phyloP scores from a whole-genome alignment of 2,329 filamentous ascomycete species.

The Epichloe bromicola region DNA sequence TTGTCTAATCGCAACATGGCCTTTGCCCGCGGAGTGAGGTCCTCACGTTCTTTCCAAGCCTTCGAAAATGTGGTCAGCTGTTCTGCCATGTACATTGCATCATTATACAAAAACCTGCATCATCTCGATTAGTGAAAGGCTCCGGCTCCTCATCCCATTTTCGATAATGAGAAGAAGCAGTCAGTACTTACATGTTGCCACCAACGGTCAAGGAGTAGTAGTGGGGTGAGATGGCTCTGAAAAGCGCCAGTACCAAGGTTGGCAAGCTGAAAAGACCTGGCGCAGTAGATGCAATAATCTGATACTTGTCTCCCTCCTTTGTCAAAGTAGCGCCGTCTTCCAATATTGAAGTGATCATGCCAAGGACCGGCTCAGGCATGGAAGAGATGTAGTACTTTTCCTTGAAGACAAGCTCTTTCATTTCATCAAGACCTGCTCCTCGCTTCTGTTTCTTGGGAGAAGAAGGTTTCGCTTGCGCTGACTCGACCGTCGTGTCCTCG shows the following conservation, averaged over 20 bases:
- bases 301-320: conserved; percentile 33
- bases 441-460: conserved; percentile 7
- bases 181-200: conserved; percentile 46
- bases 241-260: conserved; percentile 62
- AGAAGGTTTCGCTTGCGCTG: conserved; percentile 9
- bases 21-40: conserved; percentile 36
- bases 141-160: neutral
- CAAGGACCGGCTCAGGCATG: conserved; percentile 67
- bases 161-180: neutral
- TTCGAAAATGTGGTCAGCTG: conserved; percentile 34
- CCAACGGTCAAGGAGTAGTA: conserved; percentile 53
- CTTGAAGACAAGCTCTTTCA: conserved; percentile 60
- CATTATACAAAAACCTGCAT: conserved; percentile 51
- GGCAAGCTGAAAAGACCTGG: conserved; percentile 59
- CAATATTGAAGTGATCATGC: conserved; percentile 46
- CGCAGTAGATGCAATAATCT: conserved; percentile 53
- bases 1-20: conserved; percentile 45
- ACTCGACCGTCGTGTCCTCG: conserved; percentile 34
- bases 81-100: conserved; percentile 50
- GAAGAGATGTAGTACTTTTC: conserved; percentile 85
- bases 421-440: conserved; percentile 18
- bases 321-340: conserved; percentile 51
- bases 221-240: conserved; percentile 61
- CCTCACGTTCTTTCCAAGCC: conserved; percentile 39
- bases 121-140: neutral